Conservation (phyloP, 176 grass and related monocot genomes). For the Lolium multiflorum region DNA sequence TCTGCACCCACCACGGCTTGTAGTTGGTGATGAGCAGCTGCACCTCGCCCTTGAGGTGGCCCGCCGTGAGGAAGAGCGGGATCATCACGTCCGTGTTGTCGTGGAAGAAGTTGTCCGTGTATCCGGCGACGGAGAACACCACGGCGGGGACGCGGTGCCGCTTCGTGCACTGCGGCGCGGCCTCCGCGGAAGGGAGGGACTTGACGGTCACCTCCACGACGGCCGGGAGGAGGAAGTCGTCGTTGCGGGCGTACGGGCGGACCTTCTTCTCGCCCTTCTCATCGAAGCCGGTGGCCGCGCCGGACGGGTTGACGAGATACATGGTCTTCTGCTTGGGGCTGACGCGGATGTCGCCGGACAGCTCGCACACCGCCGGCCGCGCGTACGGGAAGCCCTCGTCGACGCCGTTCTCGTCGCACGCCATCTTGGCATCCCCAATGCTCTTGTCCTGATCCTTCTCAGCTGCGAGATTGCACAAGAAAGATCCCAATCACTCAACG, state of each 20-base stretch:
- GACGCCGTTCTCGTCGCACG: constrained; percentile 62
- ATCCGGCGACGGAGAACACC: constrained; percentile 15
- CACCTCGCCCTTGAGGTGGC: constrained; percentile 28
- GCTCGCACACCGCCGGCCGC: constrained; percentile 62
- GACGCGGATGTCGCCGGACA: constrained; percentile 75
- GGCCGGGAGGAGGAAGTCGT: constrained; percentile 27
- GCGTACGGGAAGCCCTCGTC: constrained; percentile 85
- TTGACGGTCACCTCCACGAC: constrained; percentile 23
- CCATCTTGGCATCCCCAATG: constrained; percentile 43
- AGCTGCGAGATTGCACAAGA: neutral
- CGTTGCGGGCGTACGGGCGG: constrained; percentile 13
- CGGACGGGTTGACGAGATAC: constrained; percentile 43
- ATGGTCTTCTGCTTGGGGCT: constrained; percentile 61
- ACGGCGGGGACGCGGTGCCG: neutral
- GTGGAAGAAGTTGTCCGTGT: constrained; percentile 35
- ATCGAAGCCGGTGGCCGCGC: neutral
- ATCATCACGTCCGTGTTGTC: constrained; percentile 34
- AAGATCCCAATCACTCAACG: neutral
- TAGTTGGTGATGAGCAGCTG: constrained; percentile 34
- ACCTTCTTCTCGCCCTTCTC: constrained; percentile 15
- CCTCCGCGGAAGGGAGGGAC: neutral
- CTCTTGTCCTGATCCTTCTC: constrained; percentile 33
- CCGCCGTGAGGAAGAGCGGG: constrained; percentile 21
- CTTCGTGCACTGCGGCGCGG: constrained; percentile 24
- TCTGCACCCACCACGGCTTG: constrained; percentile 34